These are phyloP conservation scores for Fusarium irregulare DNA, from an alignment of 2,329 filamentous ascomycete species.

Conservation along the genomic window DNA sequence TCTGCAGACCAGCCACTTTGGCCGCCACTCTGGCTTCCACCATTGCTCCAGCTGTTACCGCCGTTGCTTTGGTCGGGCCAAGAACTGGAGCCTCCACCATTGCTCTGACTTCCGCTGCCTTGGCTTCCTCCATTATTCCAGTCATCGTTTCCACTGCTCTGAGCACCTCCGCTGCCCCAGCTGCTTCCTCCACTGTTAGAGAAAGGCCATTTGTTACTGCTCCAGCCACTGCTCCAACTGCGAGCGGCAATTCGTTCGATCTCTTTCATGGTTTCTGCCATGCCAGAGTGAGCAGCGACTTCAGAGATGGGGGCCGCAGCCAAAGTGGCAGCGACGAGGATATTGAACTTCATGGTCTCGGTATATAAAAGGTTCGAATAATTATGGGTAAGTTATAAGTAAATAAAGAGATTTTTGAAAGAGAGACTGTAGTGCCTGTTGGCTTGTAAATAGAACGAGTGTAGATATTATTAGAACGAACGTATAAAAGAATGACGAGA, in stretches of 20 bases:
- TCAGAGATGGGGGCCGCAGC: slow-evolving; percentile 35
- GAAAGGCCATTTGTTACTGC: slow-evolving; percentile 9
- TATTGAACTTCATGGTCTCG: slow-evolving; percentile 44
- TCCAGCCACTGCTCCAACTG: slow-evolving; percentile 25
- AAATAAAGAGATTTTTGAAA: slow-evolving; percentile 8
- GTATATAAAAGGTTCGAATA: background rate
- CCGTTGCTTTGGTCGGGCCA: slow-evolving; percentile 1
- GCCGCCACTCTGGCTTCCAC: background rate
- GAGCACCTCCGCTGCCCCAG: background rate
- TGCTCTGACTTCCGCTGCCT: background rate
- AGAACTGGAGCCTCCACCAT: background rate
- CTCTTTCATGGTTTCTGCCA: slow-evolving; percentile 41
- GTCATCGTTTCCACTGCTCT: background rate
- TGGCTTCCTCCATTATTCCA: background rate
- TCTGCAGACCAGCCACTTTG: slow-evolving; percentile 24
- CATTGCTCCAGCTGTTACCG: background rate
- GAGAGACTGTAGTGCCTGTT: slow-evolving; percentile 5
- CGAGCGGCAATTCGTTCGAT: slow-evolving; percentile 37
- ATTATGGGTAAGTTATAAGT: background rate
- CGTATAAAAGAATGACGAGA: slow-evolving; percentile 16
- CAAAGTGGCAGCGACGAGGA: slow-evolving; percentile 38
- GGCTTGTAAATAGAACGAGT: slow-evolving; percentile 3
- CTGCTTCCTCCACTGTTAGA: background rate
- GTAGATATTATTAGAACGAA: slow-evolving; percentile 11
- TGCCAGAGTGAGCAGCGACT: slow-evolving; percentile 36